phyloP scores from a whole-genome alignment of 1,139 yeast genomes.

The Tardiomyces blankii region DNA sequence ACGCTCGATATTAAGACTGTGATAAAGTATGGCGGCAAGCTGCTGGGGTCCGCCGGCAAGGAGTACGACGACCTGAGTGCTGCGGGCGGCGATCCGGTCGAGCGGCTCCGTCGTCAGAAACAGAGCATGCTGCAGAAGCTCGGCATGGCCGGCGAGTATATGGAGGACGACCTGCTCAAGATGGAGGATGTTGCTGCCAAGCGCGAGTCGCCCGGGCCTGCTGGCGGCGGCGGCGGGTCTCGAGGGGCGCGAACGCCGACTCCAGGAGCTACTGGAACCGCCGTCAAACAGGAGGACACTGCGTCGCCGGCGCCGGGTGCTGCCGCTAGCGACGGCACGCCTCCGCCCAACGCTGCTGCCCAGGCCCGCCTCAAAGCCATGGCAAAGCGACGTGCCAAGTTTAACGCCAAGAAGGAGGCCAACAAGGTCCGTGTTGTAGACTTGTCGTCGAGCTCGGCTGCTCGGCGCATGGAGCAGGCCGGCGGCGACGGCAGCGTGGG shows the following conservation, averaged over 20 bases:
- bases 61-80: conserved; percentile 30
- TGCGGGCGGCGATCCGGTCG: conserved; percentile 29
- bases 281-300: conserved; percentile 10
- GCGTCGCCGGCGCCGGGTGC: conserved; percentile 8
- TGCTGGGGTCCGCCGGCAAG: conserved; percentile 58
- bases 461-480: conserved; percentile 36
- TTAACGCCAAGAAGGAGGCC: conserved; percentile 53
- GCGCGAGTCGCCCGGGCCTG: not conserved
- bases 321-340: conserved; percentile 10
- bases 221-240: not conserved
- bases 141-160: conserved; percentile 34
- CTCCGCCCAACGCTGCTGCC: conserved; percentile 30
- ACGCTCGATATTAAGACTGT: conserved; percentile 56
- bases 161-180: conserved; percentile 23
- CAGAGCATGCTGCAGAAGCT: conserved; percentile 29
- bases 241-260: conserved; percentile 5
- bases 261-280: conserved; percentile 7
- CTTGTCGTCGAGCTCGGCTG: conserved; percentile 65
- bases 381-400: conserved; percentile 87
- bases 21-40: conserved; percentile 54
- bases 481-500: conserved; percentile 4
- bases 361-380: conserved; percentile 86
- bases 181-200: conserved; percentile 24
- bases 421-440: conserved; percentile 54
- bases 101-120: conserved; percentile 30